Conservation (phyloP, 2,329 filamentous ascomycete genomes). For the Beauveria brongniartii region DNA sequence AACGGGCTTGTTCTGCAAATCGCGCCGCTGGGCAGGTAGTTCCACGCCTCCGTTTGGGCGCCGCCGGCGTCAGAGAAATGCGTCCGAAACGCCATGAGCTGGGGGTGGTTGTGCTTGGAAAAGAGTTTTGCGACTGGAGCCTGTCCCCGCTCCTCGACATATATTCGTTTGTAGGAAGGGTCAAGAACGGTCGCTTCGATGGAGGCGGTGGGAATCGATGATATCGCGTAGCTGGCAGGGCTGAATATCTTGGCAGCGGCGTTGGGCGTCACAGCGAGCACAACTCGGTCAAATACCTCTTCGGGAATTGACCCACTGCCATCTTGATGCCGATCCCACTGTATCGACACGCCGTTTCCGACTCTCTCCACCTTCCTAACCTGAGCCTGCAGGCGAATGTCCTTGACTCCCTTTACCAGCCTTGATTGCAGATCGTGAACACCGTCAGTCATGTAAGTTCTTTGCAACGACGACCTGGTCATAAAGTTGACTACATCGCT, state of each 20-base stretch:
- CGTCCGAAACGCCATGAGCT: conserved; percentile 29
- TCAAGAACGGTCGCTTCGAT: conserved; percentile 40
- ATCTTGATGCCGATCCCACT: conserved; percentile 3
- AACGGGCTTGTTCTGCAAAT: conserved; percentile 46
- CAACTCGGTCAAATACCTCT: conserved; percentile 40
- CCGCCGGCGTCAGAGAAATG: conserved; percentile 21
- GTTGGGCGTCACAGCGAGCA: conserved; percentile 48
- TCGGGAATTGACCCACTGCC: conserved; percentile 13
- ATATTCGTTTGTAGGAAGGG: neutral
- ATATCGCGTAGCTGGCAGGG: conserved; percentile 30
- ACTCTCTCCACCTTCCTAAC: conserved; percentile 25
- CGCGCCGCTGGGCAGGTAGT: conserved; percentile 41
- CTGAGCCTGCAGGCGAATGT: conserved; percentile 31
- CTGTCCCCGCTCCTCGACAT: neutral
- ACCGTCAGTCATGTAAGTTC: conserved; percentile 44
- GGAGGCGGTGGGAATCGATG: conserved; percentile 36
- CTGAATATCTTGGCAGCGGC: conserved; percentile 40
- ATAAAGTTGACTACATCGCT: conserved; percentile 45
- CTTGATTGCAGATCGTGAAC: conserved; percentile 40
- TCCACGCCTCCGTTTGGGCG: conserved; percentile 41
- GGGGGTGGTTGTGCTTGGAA: conserved; percentile 17
- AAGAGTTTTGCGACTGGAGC: neutral
- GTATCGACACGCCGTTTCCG: conserved; percentile 3
- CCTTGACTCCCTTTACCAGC: conserved; percentile 30
- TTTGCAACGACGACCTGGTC: conserved; percentile 34